phyloP scores from a whole-genome alignment of 257 asterid species.

The Nicotiana otophora region DNA sequence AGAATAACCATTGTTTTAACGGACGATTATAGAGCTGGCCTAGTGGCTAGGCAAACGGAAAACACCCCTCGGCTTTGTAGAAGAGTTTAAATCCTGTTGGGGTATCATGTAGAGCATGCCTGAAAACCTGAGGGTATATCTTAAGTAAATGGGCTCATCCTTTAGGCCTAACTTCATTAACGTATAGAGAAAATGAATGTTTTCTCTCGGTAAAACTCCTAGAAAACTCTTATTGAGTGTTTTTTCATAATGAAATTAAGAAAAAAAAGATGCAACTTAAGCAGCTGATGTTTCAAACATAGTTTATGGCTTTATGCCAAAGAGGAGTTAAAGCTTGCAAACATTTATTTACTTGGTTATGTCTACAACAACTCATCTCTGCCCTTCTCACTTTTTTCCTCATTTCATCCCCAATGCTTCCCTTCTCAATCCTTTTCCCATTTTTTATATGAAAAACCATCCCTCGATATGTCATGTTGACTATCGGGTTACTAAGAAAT shows the following conservation, averaged over 20 bases:
- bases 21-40: background rate
- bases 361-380: background rate
- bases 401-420: background rate
- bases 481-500: background rate
- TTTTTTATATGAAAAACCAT: background rate
- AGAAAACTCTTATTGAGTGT: background rate
- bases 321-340: background rate
- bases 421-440: background rate
- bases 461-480: background rate
- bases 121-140: background rate
- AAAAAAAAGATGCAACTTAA: background rate
- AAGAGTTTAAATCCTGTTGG: background rate
- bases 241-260: background rate
- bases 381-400: background rate
- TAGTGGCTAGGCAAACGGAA: background rate
- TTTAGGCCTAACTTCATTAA: background rate
- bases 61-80: background rate
- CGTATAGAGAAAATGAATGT: background rate
- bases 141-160: background rate
- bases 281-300: background rate
- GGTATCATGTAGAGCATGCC: background rate
- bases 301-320: background rate
- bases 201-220: background rate
- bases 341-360: background rate
- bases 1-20: background rate